These are phyloP conservation scores for Arthonia radiata DNA, from an alignment of 495 filamentous ascomycete genomes.

Conservation along the genomic window DNA sequence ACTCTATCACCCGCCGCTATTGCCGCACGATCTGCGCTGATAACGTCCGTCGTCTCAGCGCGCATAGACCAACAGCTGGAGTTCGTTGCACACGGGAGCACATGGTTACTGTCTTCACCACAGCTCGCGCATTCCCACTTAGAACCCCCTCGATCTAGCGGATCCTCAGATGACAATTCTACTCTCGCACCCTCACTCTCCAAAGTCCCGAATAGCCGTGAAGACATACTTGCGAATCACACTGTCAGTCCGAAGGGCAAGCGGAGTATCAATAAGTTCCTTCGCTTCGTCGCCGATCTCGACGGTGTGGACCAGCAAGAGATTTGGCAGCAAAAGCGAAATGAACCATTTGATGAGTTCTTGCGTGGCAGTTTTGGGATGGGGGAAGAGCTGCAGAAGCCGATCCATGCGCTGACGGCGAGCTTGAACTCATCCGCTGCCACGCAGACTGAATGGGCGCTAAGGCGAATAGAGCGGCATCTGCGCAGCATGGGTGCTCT, in stretches of 20 bases:
- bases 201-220: slow-evolving; percentile 57
- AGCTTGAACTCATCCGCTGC: slow-evolving; percentile 30
- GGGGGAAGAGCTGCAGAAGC: slow-evolving; percentile 37
- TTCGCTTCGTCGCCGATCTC: slow-evolving; percentile 48
- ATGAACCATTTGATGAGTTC: slow-evolving; percentile 34
- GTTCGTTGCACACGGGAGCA: slow-evolving; percentile 82
- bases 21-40: slow-evolving; percentile 53
- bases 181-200: slow-evolving; percentile 15
- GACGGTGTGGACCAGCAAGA: slow-evolving; percentile 28
- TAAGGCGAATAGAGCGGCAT: slow-evolving; percentile 51
- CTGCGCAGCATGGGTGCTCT: slow-evolving; percentile 67
- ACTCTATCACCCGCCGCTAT: slow-evolving; percentile 69
- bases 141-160: not conserved
- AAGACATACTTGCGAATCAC: slow-evolving; percentile 62
- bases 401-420: slow-evolving; percentile 57
- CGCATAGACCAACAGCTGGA: slow-evolving; percentile 72
- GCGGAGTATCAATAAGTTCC: slow-evolving; percentile 64
- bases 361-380: slow-evolving; percentile 49
- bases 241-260: slow-evolving; percentile 51
- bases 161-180: slow-evolving; percentile 10
- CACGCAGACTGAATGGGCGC: slow-evolving; percentile 37
- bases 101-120: slow-evolving; percentile 45
- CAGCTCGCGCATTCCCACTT: slow-evolving; percentile 1
- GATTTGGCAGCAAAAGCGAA: slow-evolving; percentile 20
- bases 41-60: slow-evolving; percentile 60